Evolutionary conservation across 2,329 filamentous ascomycete species (phyloP).

Genomic region (Phaeosphaeria sp.): DNA sequence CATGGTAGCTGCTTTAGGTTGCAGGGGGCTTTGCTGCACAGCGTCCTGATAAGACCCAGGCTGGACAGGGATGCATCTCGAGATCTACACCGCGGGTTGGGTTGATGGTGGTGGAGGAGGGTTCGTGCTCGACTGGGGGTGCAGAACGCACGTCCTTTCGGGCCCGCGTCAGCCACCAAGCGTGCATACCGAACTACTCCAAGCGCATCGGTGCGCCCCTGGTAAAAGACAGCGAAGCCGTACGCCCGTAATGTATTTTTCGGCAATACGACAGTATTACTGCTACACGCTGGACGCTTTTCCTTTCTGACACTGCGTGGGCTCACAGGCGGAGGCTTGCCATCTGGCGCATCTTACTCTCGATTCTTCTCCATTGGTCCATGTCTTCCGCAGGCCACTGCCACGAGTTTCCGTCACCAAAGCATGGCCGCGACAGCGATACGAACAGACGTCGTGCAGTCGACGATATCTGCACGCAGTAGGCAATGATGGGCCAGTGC

Average conservation of each 20-base stretch:
- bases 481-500: slow-evolving; percentile 13
- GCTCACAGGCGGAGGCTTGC: not conserved
- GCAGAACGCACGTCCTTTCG: slow-evolving; percentile 18
- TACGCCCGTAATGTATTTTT: slow-evolving; percentile 35
- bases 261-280: slow-evolving; percentile 28
- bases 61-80: slow-evolving; percentile 28
- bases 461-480: slow-evolving; percentile 17
- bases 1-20: slow-evolving; percentile 27
- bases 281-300: slow-evolving; percentile 9
- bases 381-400: not conserved
- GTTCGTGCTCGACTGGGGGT: slow-evolving; percentile 24
- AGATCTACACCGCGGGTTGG: slow-evolving; percentile 27
- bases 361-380: not conserved
- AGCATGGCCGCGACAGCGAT: not conserved
- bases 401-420: not conserved
- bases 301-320: not conserved
- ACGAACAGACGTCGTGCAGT: slow-evolving; percentile 17
- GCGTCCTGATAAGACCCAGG: slow-evolving; percentile 38
- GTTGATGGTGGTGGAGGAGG: slow-evolving; percentile 21
- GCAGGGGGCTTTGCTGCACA: slow-evolving; percentile 34
- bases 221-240: slow-evolving; percentile 19
- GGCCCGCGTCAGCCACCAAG: slow-evolving; percentile 35
- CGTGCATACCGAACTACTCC: slow-evolving; percentile 22
- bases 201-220: slow-evolving; percentile 19
- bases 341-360: not conserved